These are phyloP conservation scores for Bipolaris zeicola DNA, from an alignment of 2,329 filamentous ascomycete genomes.

Conservation along the genomic window DNA sequence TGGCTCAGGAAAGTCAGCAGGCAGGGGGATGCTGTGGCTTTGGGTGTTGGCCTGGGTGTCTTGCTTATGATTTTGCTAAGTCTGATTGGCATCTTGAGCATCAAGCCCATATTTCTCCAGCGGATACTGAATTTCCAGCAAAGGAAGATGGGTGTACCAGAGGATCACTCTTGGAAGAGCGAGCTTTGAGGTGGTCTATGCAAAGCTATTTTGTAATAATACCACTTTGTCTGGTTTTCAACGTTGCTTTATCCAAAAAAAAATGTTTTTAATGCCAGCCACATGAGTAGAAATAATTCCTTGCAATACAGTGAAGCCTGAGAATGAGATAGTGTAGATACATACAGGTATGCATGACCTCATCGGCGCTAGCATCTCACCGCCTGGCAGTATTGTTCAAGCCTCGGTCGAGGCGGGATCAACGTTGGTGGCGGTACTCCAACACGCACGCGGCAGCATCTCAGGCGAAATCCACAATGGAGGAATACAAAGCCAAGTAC, in stretches of 20 bases:
- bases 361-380: neutral
- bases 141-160: conserved; percentile 28
- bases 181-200: neutral
- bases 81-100: conserved; percentile 22
- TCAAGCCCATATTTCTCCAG: conserved; percentile 27
- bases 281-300: too few relatives aligned
- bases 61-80: conserved; percentile 29
- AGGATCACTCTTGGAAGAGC: conserved; percentile 19
- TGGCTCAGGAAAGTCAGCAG: conserved; percentile 31
- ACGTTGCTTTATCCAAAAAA: too few relatives aligned
- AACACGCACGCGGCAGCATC: neutral
- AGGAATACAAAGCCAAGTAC: conserved; percentile 63
- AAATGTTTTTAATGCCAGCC: too few relatives aligned
- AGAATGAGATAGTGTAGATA: too few relatives aligned
- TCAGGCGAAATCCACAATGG: conserved; percentile 14
- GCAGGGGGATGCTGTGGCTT: conserved; percentile 31
- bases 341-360: neutral
- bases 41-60: conserved; percentile 27
- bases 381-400: conserved; percentile 3
- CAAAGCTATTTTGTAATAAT: too few relatives aligned
- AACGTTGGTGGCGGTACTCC: neutral
- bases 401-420: conserved; percentile 11
- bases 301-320: too few relatives aligned
- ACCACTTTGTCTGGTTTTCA: too few relatives aligned
- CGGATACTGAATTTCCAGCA: conserved; percentile 33